A percentile compares a stretch with the other conserved stretches of the same genome.
Conservation (phyloP, 441 rosid genomes). For the Aquilaria agallochum region DNA sequence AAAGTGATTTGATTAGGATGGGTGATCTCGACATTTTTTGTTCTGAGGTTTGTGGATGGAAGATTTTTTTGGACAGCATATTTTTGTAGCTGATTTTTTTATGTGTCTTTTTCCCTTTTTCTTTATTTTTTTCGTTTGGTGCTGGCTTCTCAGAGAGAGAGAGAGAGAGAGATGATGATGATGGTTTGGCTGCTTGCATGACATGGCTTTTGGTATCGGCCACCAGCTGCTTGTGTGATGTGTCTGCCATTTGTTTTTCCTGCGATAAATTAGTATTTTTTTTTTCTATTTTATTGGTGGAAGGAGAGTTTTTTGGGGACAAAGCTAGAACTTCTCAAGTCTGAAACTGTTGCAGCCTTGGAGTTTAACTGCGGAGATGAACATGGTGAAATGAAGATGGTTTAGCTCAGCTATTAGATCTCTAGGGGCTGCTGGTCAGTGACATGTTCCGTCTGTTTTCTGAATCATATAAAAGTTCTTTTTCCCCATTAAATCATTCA, state of each 20-base stretch:
- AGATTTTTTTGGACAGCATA: conserved; percentile 25
- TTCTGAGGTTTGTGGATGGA: conserved; percentile 27
- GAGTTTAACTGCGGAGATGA: background rate
- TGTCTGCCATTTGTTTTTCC: background rate
- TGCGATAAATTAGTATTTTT: background rate
- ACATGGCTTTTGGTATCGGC: conserved; percentile 14
- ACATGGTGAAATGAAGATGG: conserved; percentile 9
- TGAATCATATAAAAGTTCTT: background rate
- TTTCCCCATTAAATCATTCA: background rate
- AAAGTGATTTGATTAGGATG: conserved; percentile 21
- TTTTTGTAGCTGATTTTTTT: background rate
- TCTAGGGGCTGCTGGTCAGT: conserved; percentile 6
- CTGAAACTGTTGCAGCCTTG: conserved; percentile 9
- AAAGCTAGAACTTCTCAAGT: background rate
- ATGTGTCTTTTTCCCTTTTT: background rate
- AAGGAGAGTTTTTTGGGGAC: background rate
- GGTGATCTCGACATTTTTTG: conserved; percentile 11
- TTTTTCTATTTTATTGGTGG: background rate
- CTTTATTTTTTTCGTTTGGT: background rate
- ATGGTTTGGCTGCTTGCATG: conserved; percentile 17
- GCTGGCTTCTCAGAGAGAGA: background rate
- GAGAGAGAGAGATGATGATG: background rate
- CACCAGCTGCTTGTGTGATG: conserved; percentile 1
- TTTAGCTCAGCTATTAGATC: conserved; percentile 8
- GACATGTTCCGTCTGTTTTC: background rate